Conservation (phyloP, 768 basidiomycete genomes). For the Termitomyces eurrhizus region DNA sequence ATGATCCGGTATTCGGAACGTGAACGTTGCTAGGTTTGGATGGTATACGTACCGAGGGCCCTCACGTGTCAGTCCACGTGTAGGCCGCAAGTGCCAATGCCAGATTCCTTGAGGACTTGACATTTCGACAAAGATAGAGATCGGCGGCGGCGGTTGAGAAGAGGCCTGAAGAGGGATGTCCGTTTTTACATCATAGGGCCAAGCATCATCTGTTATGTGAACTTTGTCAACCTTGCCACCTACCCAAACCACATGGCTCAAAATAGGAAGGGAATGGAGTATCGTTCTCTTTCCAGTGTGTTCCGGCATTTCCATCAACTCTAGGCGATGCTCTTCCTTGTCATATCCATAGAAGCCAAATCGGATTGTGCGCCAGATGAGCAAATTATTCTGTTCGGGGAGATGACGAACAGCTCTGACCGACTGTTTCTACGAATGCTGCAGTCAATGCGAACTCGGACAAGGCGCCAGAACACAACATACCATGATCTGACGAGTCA, state of each 20-base stretch:
- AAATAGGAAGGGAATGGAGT: neutral
- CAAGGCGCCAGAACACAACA: neutral
- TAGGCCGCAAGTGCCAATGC: slow-evolving; percentile 32
- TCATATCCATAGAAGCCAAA: too few relatives aligned
- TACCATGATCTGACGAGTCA: neutral
- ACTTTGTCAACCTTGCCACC: slow-evolving; percentile 20
- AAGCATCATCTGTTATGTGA: slow-evolving; percentile 37
- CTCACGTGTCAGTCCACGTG: slow-evolving; percentile 6
- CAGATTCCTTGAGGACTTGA: slow-evolving; percentile 25
- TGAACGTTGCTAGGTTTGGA: slow-evolving; percentile 19
- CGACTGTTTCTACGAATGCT: slow-evolving; percentile 33
- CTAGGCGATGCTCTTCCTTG: neutral
- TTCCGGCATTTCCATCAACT: neutral
- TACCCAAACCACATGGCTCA: neutral
- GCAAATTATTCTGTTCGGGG: slow-evolving; percentile 46
- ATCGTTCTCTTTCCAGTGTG: neutral
- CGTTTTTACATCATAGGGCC: slow-evolving; percentile 25
- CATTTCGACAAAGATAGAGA: slow-evolving; percentile 35
- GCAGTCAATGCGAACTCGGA: neutral
- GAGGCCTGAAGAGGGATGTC: slow-evolving; percentile 22
- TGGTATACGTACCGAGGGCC: slow-evolving; percentile 24
- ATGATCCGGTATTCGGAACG: neutral
- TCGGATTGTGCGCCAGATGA: slow-evolving; percentile 43
- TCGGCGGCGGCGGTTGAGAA: slow-evolving; percentile 31
- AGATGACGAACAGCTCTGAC: slow-evolving; percentile 51